Percentiles rank a stretch among this genome's conserved stretches.
Conservation (phyloP, 179 eudicot genomes). For the Amaranthus tricolor region DNA sequence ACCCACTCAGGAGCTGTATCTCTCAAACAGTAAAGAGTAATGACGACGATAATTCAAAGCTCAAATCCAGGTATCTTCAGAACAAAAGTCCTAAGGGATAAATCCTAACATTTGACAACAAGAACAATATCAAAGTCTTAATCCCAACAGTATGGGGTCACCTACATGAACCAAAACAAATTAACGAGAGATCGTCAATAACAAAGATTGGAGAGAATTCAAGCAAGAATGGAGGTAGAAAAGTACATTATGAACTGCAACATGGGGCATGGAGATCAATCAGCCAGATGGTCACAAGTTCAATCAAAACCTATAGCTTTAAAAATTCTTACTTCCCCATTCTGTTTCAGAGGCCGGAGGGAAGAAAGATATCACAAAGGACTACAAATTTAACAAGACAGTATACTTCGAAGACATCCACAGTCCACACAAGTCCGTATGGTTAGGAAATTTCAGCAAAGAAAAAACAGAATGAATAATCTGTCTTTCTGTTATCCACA, state of each 20-base stretch:
- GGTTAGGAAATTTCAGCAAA: too few relatives aligned
- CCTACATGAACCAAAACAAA: too few relatives aligned
- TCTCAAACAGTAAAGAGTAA: neutral
- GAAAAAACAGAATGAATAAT: too few relatives aligned
- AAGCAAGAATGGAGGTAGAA: neutral
- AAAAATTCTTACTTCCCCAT: neutral
- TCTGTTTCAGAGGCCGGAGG: neutral
- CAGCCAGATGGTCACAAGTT: neutral
- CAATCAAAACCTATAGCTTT: neutral
- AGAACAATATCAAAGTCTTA: too few relatives aligned
- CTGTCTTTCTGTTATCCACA: too few relatives aligned
- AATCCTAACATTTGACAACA: neutral
- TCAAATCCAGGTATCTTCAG: neutral
- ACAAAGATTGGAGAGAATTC: neutral
- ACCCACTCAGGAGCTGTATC: neutral
- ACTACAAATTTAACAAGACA: neutral
- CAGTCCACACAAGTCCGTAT: too few relatives aligned
- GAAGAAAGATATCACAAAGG: neutral
- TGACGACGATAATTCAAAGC: neutral
- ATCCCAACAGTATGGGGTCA: too few relatives aligned
- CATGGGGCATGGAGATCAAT: neutral
- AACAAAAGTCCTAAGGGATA: neutral
- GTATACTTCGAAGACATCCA: neutral
- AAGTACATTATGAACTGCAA: neutral
- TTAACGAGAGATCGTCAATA: too few relatives aligned